These are phyloP conservation scores for Penicillium salamii DNA, from an alignment of 495 filamentous ascomycete genomes.

Conservation along the genomic window DNA sequence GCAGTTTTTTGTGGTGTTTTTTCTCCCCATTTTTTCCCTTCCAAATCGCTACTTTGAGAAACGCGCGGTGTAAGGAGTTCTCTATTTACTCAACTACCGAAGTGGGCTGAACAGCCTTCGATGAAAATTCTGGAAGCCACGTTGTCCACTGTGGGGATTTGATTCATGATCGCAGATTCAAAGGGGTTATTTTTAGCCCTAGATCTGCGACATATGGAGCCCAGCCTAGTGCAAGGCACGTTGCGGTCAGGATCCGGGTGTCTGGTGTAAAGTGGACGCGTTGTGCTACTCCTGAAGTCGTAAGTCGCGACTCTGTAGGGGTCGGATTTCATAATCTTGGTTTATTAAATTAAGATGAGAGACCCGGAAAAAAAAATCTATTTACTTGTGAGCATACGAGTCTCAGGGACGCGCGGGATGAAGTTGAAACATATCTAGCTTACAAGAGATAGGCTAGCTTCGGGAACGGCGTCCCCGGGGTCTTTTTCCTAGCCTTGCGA, in stretches of 20 bases:
- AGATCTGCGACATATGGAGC: slow-evolving; percentile 13
- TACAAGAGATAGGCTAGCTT: neutral
- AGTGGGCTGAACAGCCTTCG: neutral
- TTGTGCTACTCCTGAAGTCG: too few species aligned
- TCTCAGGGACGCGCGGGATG: neutral
- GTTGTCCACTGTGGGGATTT: slow-evolving; percentile 15
- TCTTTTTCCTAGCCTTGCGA: neutral
- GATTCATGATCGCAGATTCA: neutral
- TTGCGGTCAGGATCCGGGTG: neutral
- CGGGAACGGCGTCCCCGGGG: neutral
- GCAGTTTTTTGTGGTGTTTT: too few species aligned
- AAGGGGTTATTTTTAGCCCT: slow-evolving; percentile 13
- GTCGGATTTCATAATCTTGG: neutral
- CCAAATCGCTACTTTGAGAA: too few species aligned
- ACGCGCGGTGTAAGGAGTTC: too few species aligned
- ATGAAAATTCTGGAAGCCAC: slow-evolving; percentile 26
- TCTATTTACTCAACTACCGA: neutral
- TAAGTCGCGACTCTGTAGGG: too few species aligned
- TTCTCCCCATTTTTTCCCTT: too few species aligned
- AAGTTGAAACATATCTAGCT: neutral
- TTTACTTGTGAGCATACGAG: neutral
- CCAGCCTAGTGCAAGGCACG: neutral
- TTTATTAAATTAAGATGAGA: slow-evolving; percentile 2
- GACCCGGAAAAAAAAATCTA: neutral
- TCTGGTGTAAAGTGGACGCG: neutral